Conservation (phyloP, 2,329 filamentous ascomycete genomes). For the Ceratocystiopsis minuta region DNA sequence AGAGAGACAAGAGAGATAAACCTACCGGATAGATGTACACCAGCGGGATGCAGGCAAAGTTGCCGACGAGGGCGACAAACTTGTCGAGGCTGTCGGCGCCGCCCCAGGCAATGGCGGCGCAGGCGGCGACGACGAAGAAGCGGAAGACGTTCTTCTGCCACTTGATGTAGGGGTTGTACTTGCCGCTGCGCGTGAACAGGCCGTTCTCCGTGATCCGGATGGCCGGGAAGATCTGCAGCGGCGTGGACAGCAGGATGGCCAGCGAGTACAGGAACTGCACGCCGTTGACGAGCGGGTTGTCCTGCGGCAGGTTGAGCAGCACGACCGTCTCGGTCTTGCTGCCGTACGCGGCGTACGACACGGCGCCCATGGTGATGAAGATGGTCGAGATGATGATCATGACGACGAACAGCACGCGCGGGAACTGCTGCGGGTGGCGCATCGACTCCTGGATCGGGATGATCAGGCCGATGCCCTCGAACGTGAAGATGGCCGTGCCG, state of each 20-base stretch:
- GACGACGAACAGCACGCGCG: constrained; percentile 67
- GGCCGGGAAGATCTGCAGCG: constrained; percentile 90
- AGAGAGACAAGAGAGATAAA: constrained; percentile 11
- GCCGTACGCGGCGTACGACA: constrained; percentile 92
- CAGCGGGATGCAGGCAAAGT: constrained; percentile 91
- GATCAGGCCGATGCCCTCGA: constrained; percentile 92
- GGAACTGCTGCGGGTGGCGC: constrained; percentile 80
- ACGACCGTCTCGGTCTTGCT: constrained; percentile 93
- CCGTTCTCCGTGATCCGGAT: constrained; percentile 94
- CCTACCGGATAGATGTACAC: constrained; percentile 96
- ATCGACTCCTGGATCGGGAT: constrained; percentile 98
- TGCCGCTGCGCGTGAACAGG: constrained; percentile 82
- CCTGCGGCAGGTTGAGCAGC: constrained; percentile 87
- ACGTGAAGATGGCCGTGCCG: constrained; percentile 96
- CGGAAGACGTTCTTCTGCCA: constrained; percentile 98
- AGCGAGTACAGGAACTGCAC: constrained; percentile 96
- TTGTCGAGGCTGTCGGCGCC: constrained; percentile 91
- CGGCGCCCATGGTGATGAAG: constrained; percentile 77
- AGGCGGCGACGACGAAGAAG: constrained; percentile 78
- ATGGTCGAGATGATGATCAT: constrained; percentile 91
- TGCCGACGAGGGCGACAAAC: constrained; percentile 89
- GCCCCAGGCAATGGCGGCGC: constrained; percentile 75
- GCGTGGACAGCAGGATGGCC: constrained; percentile 89
- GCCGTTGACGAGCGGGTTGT: constrained; percentile 84
- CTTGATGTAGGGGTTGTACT: constrained; percentile 97